A percentile compares a stretch with the other conserved stretches of the same genome.
These are phyloP conservation scores for Mimosa pudica DNA, from an alignment of 306 rosid genomes.

Conservation along the genomic window DNA sequence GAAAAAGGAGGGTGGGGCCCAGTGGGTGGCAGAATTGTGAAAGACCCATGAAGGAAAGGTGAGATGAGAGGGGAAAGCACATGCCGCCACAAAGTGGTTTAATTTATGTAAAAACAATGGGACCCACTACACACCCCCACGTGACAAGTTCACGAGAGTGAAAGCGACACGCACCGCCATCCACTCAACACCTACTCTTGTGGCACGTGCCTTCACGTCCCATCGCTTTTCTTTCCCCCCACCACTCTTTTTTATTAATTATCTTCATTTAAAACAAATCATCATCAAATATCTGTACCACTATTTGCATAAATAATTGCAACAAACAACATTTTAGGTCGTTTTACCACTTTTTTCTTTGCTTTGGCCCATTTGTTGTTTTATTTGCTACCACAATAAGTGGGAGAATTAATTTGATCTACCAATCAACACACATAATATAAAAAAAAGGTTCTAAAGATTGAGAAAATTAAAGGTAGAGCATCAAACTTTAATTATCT, in stretches of 20 bases:
- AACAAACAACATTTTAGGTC: background rate
- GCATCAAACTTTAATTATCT: too few species aligned
- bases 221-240: conserved; percentile 13
- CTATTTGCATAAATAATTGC: background rate
- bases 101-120: conserved; percentile 29
- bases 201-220: conserved; percentile 62
- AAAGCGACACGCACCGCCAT: conserved; percentile 52
- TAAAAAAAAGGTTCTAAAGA: too few species aligned
- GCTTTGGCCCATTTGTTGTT: background rate
- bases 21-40: conserved; percentile 45
- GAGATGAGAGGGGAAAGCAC: conserved; percentile 56
- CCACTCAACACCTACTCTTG: conserved; percentile 2
- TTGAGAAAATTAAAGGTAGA: too few species aligned
- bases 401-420: too few species aligned
- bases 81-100: conserved; percentile 57
- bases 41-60: conserved; percentile 75
- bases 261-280: background rate
- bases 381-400: too few species aligned
- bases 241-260: background rate
- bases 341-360: background rate
- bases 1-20: conserved; percentile 9
- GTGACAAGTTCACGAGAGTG: conserved; percentile 88
- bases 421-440: too few species aligned
- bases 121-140: conserved; percentile 67
- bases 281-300: background rate